Conservation (phyloP, 345 rosid genomes). For the Psidium guajava region DNA sequence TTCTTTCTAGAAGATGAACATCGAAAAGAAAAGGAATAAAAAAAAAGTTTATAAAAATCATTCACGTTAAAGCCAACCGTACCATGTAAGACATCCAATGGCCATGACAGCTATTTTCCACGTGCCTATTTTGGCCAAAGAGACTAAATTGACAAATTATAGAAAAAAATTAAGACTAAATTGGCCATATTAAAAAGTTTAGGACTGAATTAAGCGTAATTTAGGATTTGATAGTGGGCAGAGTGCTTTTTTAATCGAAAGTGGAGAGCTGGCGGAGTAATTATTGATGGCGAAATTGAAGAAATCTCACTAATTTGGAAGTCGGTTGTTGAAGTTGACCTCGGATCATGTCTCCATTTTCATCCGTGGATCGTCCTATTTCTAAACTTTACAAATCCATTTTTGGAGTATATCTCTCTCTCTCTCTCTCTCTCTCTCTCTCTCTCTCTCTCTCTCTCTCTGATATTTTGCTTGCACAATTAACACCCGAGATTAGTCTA, state of each 20-base stretch:
- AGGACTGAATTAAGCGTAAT: background rate
- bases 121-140: no score
- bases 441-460: background rate
- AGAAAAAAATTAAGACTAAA: background rate
- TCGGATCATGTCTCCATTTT: background rate
- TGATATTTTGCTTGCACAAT: background rate
- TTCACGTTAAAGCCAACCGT: rapidly evolving
- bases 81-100: no score
- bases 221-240: background rate
- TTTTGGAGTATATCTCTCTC: background rate
- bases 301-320: background rate
- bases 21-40: background rate
- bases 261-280: background rate
- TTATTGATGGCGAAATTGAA: background rate
- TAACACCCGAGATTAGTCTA: background rate
- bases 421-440: background rate
- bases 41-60: background rate
- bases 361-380: background rate
- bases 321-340: background rate
- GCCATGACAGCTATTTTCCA: no score
- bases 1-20: background rate
- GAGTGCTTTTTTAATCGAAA: background rate
- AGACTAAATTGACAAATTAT: no score
- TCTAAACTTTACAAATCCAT: background rate
- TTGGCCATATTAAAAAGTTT: rapidly evolving